Base-by-base conservation (phyloP, 2,329 filamentous ascomycete genomes). In the Monosporascus ibericus region DNA sequence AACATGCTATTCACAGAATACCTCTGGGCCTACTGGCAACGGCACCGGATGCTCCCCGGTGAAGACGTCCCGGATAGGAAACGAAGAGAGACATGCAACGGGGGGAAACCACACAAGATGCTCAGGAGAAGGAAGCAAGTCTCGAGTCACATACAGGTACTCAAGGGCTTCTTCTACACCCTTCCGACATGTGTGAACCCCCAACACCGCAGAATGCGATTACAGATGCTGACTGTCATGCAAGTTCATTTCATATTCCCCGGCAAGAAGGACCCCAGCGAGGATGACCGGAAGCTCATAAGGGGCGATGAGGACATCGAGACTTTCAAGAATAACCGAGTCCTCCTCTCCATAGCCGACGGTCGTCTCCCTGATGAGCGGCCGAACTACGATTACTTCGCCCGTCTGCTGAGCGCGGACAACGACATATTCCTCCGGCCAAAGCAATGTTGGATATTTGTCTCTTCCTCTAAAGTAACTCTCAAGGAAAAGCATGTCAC, bases 1-100 rank as follows among this genome's bases (percentile, higher is more conserved):
- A 88, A 88, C 69, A 85, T 86, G 78, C 75, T 88, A 52, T 86
- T 88, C 61, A 80, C 78, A 62, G 82, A 85, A 67, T 87, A 87
- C 67, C 76, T 87, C 44, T 86, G 77, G 77, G 75, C 80, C 54
- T 73, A 75, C 59, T 72, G 71, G 64, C 67, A 68, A 34, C 66
- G 69, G 34, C 70, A 80, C 53, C 71, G 74, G 30, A 70, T 75
- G 3, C 57, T 59, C 46, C 61, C 65, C 15, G 77, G 76, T 3
- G 68, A 69, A 47, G 48, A 53, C 5, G 68, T 71, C 42, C 75
- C 76, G 3, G 73, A 75, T 55, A 66, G 76, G 52, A 76, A 78
- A 65, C 72, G 75, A 55, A 61, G 66, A 48, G 66, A 68, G 51
- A 65, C 64, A 56, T 62, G 59, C 17, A 59, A 58, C 14, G 48